A percentile compares a stretch with the other conserved stretches of the same genome.
Conservation (phyloP, 345 rosid species). For the Iberis pinnata region DNA sequence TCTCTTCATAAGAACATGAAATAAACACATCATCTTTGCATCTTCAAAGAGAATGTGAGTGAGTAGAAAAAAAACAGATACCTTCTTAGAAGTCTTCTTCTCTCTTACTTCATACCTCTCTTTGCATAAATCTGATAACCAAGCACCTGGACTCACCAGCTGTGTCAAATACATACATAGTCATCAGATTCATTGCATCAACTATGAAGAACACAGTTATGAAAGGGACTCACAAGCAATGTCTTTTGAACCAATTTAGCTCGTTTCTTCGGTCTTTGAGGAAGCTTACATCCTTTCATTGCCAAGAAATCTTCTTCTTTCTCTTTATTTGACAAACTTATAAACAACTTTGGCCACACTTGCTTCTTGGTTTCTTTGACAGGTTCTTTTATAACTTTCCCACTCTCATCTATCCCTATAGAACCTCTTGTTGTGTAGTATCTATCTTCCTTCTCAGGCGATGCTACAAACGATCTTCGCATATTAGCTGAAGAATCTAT, state of each 20-base stretch:
- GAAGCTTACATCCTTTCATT: constrained; percentile 89
- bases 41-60: neutral
- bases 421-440: constrained; percentile 79
- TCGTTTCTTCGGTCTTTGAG: constrained; percentile 90
- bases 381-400: constrained; percentile 47
- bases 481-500: constrained; percentile 41
- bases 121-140: constrained; percentile 76
- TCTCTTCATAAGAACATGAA: constrained; percentile 30
- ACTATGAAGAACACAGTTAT: neutral
- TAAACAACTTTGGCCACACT: constrained; percentile 74
- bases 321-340: constrained; percentile 73
- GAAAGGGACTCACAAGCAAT: constrained; percentile 46
- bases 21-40: constrained; percentile 5
- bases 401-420: constrained; percentile 54
- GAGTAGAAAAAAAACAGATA: constrained; percentile 17
- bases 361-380: constrained; percentile 50
- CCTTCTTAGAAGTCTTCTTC: constrained; percentile 91
- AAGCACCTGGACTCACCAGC: constrained; percentile 89
- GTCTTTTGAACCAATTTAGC: constrained; percentile 83
- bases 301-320: constrained; percentile 94
- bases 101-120: constrained; percentile 92
- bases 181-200: neutral
- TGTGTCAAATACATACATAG: constrained; percentile 24
- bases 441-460: constrained; percentile 75
- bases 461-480: constrained; percentile 41